Base-by-base conservation (phyloP, 306 rosid genomes). In the Coriaria nepalensis region DNA sequence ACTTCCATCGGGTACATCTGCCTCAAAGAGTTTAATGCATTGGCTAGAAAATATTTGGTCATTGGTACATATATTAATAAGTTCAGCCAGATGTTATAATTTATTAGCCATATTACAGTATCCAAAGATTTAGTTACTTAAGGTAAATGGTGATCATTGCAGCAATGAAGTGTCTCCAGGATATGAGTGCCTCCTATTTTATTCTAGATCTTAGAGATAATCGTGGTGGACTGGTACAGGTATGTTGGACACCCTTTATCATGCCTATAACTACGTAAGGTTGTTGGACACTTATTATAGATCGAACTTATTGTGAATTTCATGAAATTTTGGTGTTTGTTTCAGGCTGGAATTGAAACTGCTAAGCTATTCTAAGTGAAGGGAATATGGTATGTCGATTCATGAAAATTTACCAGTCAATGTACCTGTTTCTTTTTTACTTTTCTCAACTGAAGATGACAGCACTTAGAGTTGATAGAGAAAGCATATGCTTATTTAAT, bases 221-320 rank as follows among this genome's bases (percentile, higher is more conserved):
- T 68, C 97, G 73, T 66, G 97, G 97, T 48, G 97, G 97, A 62
- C 78, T 88, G 47, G 97, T 84, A 35, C 97, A 88, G 97, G 97
- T 88, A 64, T 55, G 43, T 55, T 49, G 56, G 48, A 54, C 37
- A 38, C 47, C 45, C 47, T 60, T 10, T 36, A 40, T 55, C 43
- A 48, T 47, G 39, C 11, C n/a, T 32, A 42, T 40, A 41, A 48
- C 47, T 52, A 11, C 7, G 10, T 6, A 4, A 43, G 12, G 6
- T n/a, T n/a, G n/a, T n/a, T n/a, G n/a, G n/a, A n/a, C n/a, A n/a
- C 47, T 43, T 43, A 6, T 20, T 43, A 34, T 55, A 11, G 60
- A 12, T 11, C 44, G 50, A 55, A 43, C 8, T 35, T 41, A 29
- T 46, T 40, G 57, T 51, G 61, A 49, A 50, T 65, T 47, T 61